Evolutionary conservation across 2,329 filamentous ascomycete species (phyloP), one percentile per base, ranked within the genome.

Genomic region (Sarocladium brachiariae): DNA sequence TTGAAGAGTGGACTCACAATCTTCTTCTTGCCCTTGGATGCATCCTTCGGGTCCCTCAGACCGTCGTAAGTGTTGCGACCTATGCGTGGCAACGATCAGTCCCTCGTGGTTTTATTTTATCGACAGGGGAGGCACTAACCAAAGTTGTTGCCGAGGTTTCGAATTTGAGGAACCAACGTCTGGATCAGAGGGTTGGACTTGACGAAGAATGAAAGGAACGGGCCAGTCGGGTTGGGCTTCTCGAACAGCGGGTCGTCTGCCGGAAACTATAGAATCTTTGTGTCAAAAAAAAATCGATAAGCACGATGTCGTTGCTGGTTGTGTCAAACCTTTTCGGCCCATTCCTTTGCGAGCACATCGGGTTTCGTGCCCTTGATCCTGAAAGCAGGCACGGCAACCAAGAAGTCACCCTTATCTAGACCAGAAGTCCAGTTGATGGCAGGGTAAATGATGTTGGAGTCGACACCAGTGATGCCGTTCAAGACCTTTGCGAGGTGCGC

Each of bases 371-470:
- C 83, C 70, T 86, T 92, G 61, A 92, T 69, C 54, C 89, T 78
- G 55, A 95, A 76, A n/a, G 88, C 86, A 14, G 89, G 87, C 8
- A 89, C 81, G 8, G 89, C 84, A 43, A 95, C 70, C 50, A 87
- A 79, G 58, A 95, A 70, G 68, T 95, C 89, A 45, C 89, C 89
- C 72, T 91, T 89, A 57, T 93, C 89, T 19, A 90, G 74, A 33
- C 84, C 81, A 55, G 81, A 75, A 4, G 89, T 92, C 87, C 87
- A 92, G 70, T 86, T 80, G 37, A 95, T 72, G 33, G 82, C 81
- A 23, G 81, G 80, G 69, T 87, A 90, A 63, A 95, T 84, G 59
- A 89, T 81, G 50, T 76, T 72, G 30, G 76, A 65, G 52, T 88
- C 84, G 24, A 89, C 84, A 19, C 84, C 86, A 2, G 85, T 87